Evolutionary conservation across 805 yeast species (phyloP), one percentile per base, ranked within the genome.

Genomic region (Danielozyma ontarioensis): DNA sequence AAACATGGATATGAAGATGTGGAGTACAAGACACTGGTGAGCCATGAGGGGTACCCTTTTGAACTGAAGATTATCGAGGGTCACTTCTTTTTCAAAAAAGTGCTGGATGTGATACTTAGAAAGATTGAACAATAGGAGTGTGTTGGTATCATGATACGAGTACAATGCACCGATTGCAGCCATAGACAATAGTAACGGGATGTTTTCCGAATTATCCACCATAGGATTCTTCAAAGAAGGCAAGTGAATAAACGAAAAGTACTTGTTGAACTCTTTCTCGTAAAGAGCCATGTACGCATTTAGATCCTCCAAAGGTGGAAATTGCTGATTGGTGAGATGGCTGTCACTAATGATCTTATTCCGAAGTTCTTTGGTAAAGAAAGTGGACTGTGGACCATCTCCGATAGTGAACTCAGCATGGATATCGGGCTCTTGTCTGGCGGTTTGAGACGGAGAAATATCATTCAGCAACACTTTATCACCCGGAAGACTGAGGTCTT

Each of bases 91-190:
- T 44, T 80, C 87, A 64, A 83, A 70, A 42, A 70, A 76, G 40
- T 73, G 74, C 50, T 82, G 86, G 35, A 83, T 75, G 42, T 80
- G 75, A 35, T 64, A 74, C 49, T 83, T 74, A 13, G 85, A 71
- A 37, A 83, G 70, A 49, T 80, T 80, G 54, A 80, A 82, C 37
- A 83, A 57, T 7, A 83, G 64, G 46, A 81, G 68, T 0, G 96
- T 84, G 50, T 84, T 84, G 24, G 80, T 62, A 21, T 87, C 83
- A 48, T 83, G 88, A 59, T 83, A 86, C 0, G 86, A 77, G 49
- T 84, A 86, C 15, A 89, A 67, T 0, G 96, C 95, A 27, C 97
- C 97, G 37, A 89, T 76, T 12, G 95, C 81, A 1, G 93, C 83
- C 74, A 88, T 83, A 2, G 94, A 77, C 34, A 88, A 62, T 4